Percentiles rank a stretch among this genome's conserved stretches.
These are phyloP conservation scores for Phytopythium kandeliae DNA, from an alignment of 352 stramenopile genomes.

Conservation along the genomic window DNA sequence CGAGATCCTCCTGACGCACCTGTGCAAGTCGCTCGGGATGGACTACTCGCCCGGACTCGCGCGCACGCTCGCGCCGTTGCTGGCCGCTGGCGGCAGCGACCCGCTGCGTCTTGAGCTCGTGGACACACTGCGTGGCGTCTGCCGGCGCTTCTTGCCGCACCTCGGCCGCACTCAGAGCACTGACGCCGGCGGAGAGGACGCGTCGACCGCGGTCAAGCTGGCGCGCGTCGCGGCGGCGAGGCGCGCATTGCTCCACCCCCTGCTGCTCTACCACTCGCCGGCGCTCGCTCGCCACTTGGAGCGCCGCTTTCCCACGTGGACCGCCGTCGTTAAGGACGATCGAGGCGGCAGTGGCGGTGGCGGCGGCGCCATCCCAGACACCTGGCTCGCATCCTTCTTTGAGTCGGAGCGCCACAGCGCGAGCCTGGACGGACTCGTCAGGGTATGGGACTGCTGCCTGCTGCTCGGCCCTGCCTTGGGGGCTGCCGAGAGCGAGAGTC, in stretches of 20 bases:
- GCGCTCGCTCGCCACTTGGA: slow-evolving; percentile 68
- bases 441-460: slow-evolving; percentile 70
- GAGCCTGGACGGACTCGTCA: slow-evolving; percentile 50
- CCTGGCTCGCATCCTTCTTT: slow-evolving; percentile 76
- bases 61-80: slow-evolving; percentile 47
- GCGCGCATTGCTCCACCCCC: slow-evolving; percentile 50
- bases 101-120: slow-evolving; percentile 60
- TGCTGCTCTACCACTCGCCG: slow-evolving; percentile 74
- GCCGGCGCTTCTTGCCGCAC: slow-evolving; percentile 44
- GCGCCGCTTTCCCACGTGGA: slow-evolving; percentile 68
- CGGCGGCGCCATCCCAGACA: slow-evolving; percentile 39
- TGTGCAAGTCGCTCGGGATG: slow-evolving; percentile 56
- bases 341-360: neutral
- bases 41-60: slow-evolving; percentile 49
- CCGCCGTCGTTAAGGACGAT: slow-evolving; percentile 20
- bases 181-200: neutral
- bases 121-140: slow-evolving; percentile 38
- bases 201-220: neutral
- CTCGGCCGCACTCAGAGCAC: slow-evolving; percentile 22
- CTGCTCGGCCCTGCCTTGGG: slow-evolving; percentile 31
- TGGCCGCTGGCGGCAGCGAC: slow-evolving; percentile 58
- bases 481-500: neutral
- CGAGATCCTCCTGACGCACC: slow-evolving; percentile 60
- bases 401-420: slow-evolving; percentile 36
- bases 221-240: slow-evolving; percentile 23